Evolutionary conservation across 805 yeast species (phyloP).

Genomic region (Spathaspora passalidarum): DNA sequence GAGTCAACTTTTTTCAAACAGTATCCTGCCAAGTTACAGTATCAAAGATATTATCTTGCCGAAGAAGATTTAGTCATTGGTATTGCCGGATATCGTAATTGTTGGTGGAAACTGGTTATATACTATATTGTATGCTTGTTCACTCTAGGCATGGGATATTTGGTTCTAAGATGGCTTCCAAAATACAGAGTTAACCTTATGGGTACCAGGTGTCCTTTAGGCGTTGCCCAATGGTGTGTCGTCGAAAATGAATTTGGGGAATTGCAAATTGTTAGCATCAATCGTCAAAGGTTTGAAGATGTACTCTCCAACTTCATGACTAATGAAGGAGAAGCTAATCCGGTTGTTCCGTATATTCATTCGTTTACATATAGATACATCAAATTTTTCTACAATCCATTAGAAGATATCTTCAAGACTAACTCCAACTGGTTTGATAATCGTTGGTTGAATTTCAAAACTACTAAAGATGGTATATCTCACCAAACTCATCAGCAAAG

Average conservation of each 20-base stretch:
- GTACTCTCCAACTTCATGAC: slow-evolving; percentile 67
- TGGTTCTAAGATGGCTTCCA: slow-evolving; percentile 85
- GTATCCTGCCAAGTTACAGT: slow-evolving; percentile 39
- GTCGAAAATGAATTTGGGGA: slow-evolving; percentile 94
- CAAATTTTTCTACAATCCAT: slow-evolving; percentile 78
- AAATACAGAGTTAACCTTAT: slow-evolving; percentile 61
- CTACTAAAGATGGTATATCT: slow-evolving; percentile 65
- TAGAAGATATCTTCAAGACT: slow-evolving; percentile 80
- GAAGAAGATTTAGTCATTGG: slow-evolving; percentile 95
- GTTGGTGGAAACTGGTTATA: slow-evolving; percentile 39
- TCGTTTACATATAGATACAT: slow-evolving; percentile 81
- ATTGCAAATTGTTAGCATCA: slow-evolving; percentile 56
- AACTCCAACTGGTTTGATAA: slow-evolving; percentile 85
- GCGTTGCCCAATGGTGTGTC: slow-evolving; percentile 87
- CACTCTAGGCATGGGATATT: slow-evolving; percentile 71
- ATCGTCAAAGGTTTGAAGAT: slow-evolving; percentile 63
- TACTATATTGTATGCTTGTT: slow-evolving; percentile 54
- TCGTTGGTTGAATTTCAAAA: slow-evolving; percentile 63
- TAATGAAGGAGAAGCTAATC: slow-evolving; percentile 45
- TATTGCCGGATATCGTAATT: slow-evolving; percentile 81
- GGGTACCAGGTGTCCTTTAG: slow-evolving; percentile 69
- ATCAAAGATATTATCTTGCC: slow-evolving; percentile 86
- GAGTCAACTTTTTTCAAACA: slow-evolving; percentile 14
- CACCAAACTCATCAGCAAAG: slow-evolving; percentile 69
- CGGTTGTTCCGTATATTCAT: slow-evolving; percentile 66